Base-by-base conservation (phyloP, 192 early-diverging fungal species). In the Funneliformis mosseae region DNA sequence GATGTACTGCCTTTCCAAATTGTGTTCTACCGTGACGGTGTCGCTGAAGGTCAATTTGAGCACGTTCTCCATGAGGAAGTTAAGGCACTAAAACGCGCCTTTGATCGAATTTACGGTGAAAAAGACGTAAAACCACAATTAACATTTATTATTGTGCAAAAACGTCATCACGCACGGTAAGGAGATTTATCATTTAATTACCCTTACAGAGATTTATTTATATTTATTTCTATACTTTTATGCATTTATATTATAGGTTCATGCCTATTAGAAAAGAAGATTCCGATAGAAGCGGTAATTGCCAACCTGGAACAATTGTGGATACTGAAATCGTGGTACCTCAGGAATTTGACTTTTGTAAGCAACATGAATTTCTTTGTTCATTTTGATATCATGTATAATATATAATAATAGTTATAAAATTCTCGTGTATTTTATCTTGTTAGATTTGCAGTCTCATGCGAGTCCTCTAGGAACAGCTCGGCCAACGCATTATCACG, bases 391-490 rank as follows among this genome's bases (percentile, higher is more conserved):
- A 25, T 1, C 21, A 25, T 21, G 7, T 63, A 63, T 63, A 3
- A 8, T 3, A 3, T 61, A 3, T n/a, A 61, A 0, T 9, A n/a
- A 61, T 23, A 9, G 14, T 21, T 60, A n/a, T 61, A 6, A 0
- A n/a, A 6, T 16, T n/a, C n/a, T 9, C 33, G 33, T 33, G n/a
- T 3, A 64, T 64, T 64, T 8, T 10, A 27, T 27, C 25, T 55
- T 25, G 21, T 25, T 63, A 86, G 85, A 92, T 76, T 83, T 98
- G 67, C 93, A 92, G 81, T 92, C 94, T 41, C 96, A 98, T 77
- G 91, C 92, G 0, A 96, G 96, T 28, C 87, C 96, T 45, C 96
- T 96, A 80, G 96, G 96, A 55, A 97, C 96, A 0, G 96, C 95
- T 43, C 92, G 95, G 39, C 95, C 96, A 0, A 95, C 95, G 0